Evolutionary conservation across 2,329 filamentous ascomycete species (phyloP).

Genomic region (Venturia pyrina): DNA sequence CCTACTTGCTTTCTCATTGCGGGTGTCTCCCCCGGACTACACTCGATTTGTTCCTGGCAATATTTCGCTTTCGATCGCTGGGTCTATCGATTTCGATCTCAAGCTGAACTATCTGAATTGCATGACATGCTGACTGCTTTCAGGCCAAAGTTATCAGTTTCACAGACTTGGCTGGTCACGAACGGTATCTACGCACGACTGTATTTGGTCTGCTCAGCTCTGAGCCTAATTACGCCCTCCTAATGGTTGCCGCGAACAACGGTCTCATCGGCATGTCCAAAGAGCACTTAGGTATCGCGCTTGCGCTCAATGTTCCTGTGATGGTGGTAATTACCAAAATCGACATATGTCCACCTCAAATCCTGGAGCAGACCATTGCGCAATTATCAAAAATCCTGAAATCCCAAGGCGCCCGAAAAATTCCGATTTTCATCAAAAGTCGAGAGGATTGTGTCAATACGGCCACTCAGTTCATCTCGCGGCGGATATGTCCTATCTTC

Average conservation of each 20-base stretch:
- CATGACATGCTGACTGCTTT: neutral
- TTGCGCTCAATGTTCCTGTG: slow-evolving; percentile 90
- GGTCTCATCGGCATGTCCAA: slow-evolving; percentile 54
- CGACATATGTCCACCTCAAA: slow-evolving; percentile 93
- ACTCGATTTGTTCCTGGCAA: no score
- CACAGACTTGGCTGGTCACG: slow-evolving; percentile 89
- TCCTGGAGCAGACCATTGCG: slow-evolving; percentile 83
- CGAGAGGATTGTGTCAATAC: slow-evolving; percentile 90
- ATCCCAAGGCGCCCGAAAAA: slow-evolving; percentile 85
- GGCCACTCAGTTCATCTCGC: slow-evolving; percentile 88
- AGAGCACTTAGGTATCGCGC: slow-evolving; percentile 89
- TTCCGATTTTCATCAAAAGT: slow-evolving; percentile 89
- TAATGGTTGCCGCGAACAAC: slow-evolving; percentile 98
- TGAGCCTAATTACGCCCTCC: slow-evolving; percentile 91
- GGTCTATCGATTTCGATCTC: no score
- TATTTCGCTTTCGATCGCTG: no score
- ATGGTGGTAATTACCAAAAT: slow-evolving; percentile 99
- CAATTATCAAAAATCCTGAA: slow-evolving; percentile 91
- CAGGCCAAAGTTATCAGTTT: slow-evolving; percentile 90
- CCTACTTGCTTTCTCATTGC: no score
- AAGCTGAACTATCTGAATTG: no score
- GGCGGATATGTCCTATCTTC: slow-evolving; percentile 93
- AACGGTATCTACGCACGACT: slow-evolving; percentile 88
- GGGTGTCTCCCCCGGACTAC: no score
- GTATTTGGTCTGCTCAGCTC: slow-evolving; percentile 91